Conservation (phyloP, 2,329 filamentous ascomycete species). For the Ascosphaera aggregata region DNA sequence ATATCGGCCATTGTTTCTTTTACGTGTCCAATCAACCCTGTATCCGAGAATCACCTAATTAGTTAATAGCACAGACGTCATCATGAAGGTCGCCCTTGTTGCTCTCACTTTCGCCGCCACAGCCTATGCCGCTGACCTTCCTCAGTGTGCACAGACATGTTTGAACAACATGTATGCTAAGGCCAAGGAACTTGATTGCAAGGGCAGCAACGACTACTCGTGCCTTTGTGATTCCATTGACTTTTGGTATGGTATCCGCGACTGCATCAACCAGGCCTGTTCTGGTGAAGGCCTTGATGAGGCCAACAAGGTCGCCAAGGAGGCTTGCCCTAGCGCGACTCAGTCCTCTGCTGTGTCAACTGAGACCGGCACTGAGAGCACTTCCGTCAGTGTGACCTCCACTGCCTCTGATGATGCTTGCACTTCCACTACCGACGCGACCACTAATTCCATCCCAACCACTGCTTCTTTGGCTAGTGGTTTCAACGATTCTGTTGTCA, state of each 20-base stretch:
- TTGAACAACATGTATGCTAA: slow-evolving; percentile 21
- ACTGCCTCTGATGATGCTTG: too few species aligned
- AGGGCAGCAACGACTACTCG: slow-evolving; percentile 9
- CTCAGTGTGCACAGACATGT: slow-evolving; percentile 16
- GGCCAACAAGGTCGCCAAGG: slow-evolving; percentile 9
- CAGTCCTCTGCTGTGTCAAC: slow-evolving; percentile 8
- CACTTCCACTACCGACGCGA: slow-evolving; percentile 3
- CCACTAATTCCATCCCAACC: slow-evolving; percentile 3
- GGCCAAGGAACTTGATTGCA: slow-evolving; percentile 19
- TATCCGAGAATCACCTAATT: too few species aligned
- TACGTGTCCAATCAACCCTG: too few species aligned
- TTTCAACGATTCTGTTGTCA: background rate
- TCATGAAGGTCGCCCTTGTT: slow-evolving; percentile 10
- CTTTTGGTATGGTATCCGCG: slow-evolving; percentile 22
- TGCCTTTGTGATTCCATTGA: slow-evolving; percentile 15
- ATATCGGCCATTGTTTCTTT: background rate
- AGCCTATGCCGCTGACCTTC: slow-evolving; percentile 6
- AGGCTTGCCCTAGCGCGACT: slow-evolving; percentile 15
- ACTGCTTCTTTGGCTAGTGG: slow-evolving; percentile 4
- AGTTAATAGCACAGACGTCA: slow-evolving; percentile 2
- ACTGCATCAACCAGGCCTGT: slow-evolving; percentile 23
- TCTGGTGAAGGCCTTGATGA: slow-evolving; percentile 13
- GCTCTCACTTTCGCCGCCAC: slow-evolving; percentile 7
- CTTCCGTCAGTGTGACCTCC: too few species aligned
- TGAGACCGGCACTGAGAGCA: background rate